phyloP scores from a whole-genome alignment of 2,329 filamentous ascomycete species.

The Paecilomyces variotii region DNA sequence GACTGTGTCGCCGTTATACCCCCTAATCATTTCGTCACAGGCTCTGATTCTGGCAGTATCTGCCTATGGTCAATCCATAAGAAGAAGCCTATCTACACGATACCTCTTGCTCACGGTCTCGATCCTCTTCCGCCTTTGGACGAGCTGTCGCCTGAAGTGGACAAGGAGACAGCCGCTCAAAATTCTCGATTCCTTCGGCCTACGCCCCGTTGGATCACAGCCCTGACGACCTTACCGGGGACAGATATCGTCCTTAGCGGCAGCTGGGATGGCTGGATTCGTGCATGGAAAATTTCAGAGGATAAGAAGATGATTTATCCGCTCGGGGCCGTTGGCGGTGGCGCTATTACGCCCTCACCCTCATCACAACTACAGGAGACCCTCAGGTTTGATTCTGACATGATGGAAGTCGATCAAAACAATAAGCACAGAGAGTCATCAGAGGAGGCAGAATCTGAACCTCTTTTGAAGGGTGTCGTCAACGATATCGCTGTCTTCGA shows the following conservation, averaged over 20 bases:
- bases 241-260: conserved; percentile 85
- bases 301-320: conserved; percentile 73
- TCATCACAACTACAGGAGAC: conserved; percentile 26
- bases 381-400: conserved; percentile 22
- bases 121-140: conserved; percentile 62
- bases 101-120: conserved; percentile 75
- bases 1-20: conserved; percentile 87
- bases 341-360: conserved; percentile 10
- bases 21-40: conserved; percentile 86
- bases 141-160: conserved; percentile 66
- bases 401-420: conserved; percentile 13
- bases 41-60: conserved; percentile 81
- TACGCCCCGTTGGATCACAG: conserved; percentile 81
- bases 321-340: conserved; percentile 56
- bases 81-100: conserved; percentile 83
- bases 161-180: conserved; percentile 44
- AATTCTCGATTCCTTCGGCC: conserved; percentile 43
- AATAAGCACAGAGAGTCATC: conserved; percentile 8
- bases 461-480: conserved; percentile 62
- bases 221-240: conserved; percentile 76
- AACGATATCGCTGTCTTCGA: conserved; percentile 88
- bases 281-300: conserved; percentile 75
- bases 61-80: conserved; percentile 84
- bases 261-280: conserved; percentile 85
- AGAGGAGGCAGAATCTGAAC: conserved; percentile 15